These are phyloP conservation scores for Monilinia fructigena DNA, from an alignment of 2,329 filamentous ascomycete species.

Conservation along the genomic window DNA sequence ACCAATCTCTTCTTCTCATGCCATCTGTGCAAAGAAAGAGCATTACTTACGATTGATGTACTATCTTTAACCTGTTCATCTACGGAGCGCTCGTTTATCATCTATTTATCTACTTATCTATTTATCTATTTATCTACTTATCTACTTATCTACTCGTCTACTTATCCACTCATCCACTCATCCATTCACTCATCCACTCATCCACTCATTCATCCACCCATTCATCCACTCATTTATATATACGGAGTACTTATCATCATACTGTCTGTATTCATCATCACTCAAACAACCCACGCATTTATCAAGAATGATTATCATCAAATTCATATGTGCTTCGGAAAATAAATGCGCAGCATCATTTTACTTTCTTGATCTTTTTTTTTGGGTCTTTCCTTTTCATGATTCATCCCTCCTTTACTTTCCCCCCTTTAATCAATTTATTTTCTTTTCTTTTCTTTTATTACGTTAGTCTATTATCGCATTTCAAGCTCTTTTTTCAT, in stretches of 20 bases:
- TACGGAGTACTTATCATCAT: no score
- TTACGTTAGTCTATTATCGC: not conserved
- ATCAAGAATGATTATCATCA: no score
- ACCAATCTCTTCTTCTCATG: not conserved
- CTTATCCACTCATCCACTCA: no score
- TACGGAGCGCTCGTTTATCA: not conserved
- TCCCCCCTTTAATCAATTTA: not conserved
- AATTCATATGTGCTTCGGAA: not conserved
- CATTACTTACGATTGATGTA: slow-evolving; percentile 3
- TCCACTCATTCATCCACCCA: no score
- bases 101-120: no score
- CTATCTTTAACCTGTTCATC: no score
- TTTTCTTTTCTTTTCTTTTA: not conserved
- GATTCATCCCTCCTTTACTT: no score
- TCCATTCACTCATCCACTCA: not conserved
- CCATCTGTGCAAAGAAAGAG: not conserved
- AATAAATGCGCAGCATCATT: slow-evolving; percentile 3
- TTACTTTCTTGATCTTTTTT: not conserved
- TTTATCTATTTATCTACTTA: no score
- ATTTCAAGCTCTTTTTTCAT: not conserved
- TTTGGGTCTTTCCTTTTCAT: not conserved
- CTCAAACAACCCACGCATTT: not conserved
- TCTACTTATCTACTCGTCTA: no score
- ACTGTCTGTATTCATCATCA: not conserved
- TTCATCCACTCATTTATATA: no score